A percentile compares a stretch with the other conserved stretches of the same genome.
These are phyloP conservation scores for Yarrowia osloensis DNA, from an alignment of 805 yeast genomes.

Conservation along the genomic window DNA sequence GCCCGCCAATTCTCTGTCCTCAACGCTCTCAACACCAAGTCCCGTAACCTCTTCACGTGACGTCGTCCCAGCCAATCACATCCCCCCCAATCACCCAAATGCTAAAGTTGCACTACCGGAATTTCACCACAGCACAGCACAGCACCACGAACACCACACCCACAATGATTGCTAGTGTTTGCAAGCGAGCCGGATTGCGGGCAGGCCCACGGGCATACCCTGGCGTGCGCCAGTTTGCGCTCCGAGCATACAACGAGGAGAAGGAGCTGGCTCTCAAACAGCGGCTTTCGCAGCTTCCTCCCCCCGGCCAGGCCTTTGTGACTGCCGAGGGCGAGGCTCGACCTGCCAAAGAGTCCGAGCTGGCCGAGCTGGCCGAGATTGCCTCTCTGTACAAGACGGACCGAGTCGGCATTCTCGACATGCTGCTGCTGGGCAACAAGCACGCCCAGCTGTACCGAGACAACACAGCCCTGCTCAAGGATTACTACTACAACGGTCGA, in stretches of 20 bases:
- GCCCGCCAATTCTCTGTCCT: neutral
- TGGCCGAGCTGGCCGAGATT: slow-evolving; percentile 68
- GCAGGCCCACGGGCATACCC: slow-evolving; percentile 18
- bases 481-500: slow-evolving; percentile 56
- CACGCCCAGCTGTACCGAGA: slow-evolving; percentile 58
- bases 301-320: slow-evolving; percentile 65
- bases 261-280: slow-evolving; percentile 54
- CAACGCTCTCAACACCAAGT: neutral
- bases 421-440: slow-evolving; percentile 52
- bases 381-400: slow-evolving; percentile 60
- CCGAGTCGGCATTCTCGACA: slow-evolving; percentile 53
- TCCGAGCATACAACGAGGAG: slow-evolving; percentile 49
- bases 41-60: slow-evolving; percentile 15
- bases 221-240: slow-evolving; percentile 26
- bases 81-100: slow-evolving; percentile 28
- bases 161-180: slow-evolving; percentile 27
- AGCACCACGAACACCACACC: slow-evolving; percentile 18
- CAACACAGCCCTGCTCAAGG: slow-evolving; percentile 62
- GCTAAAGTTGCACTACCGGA: slow-evolving; percentile 24
- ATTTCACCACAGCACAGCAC: slow-evolving; percentile 27
- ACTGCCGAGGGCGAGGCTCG: slow-evolving; percentile 76
- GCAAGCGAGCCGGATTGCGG: slow-evolving; percentile 26
- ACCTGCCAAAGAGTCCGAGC: slow-evolving; percentile 66
- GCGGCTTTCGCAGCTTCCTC: slow-evolving; percentile 62
- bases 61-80: slow-evolving; percentile 20